These are phyloP conservation scores for Linum tenue DNA, from an alignment of 345 rosid genomes.

Conservation along the genomic window DNA sequence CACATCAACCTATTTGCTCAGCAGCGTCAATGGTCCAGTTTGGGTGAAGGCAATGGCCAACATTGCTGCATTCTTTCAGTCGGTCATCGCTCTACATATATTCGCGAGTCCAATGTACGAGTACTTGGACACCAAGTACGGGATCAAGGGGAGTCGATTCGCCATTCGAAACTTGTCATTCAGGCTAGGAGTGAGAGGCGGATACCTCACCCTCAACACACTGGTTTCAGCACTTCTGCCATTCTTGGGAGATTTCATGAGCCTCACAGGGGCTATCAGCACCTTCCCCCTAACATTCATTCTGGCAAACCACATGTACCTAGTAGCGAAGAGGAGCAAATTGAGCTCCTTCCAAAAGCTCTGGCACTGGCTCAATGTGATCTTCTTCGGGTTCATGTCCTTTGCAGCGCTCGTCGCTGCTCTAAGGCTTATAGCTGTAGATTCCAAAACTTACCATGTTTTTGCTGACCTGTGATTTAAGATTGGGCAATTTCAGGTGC, in stretches of 20 bases:
- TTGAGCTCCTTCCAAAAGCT: conserved; percentile 36
- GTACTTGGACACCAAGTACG: conserved; percentile 74
- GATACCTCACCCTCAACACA: conserved; percentile 61
- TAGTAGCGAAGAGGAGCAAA: conserved; percentile 45
- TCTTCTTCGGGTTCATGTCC: conserved; percentile 52
- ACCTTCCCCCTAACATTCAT: conserved; percentile 90
- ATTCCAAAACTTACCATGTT: conserved; percentile 67
- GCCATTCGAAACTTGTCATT: conserved; percentile 44
- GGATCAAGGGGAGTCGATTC: conserved; percentile 58
- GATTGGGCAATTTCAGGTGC: no score
- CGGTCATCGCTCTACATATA: conserved; percentile 77
- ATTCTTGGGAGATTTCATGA: conserved; percentile 83
- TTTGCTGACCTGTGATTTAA: conserved; percentile 61
- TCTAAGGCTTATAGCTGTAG: conserved; percentile 57
- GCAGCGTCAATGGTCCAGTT: conserved; percentile 56
- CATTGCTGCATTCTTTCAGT: conserved; percentile 67
- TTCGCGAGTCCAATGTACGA: conserved; percentile 92
- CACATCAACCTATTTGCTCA: conserved; percentile 60
- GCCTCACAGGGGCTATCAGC: conserved; percentile 82
- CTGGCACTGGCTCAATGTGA: conserved; percentile 87
- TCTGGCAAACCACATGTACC: conserved; percentile 86
- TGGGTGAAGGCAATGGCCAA: conserved; percentile 82
- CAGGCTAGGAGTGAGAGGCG: conserved; percentile 59
- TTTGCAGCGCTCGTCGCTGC: conserved; percentile 66
- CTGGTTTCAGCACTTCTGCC: conserved; percentile 76